Evolutionary conservation across 1,284 basidiomycete species (phyloP).

Genomic region (Rhodofomes roseus): DNA sequence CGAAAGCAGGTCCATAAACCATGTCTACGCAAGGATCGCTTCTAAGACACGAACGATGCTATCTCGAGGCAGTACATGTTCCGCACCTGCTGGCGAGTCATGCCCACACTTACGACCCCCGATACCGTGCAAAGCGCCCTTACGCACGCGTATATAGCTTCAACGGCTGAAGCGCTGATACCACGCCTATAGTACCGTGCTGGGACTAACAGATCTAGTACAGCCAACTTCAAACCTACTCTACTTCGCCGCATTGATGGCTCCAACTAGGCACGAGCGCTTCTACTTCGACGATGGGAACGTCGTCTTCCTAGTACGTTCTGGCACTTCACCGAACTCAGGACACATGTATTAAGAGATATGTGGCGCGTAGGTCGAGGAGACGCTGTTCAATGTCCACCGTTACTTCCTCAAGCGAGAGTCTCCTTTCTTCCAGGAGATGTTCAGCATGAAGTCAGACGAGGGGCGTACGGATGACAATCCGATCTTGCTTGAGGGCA

Average conservation of each 20-base stretch:
- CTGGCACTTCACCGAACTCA: neutral
- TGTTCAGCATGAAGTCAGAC: slow-evolving; percentile 7
- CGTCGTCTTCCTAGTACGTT: neutral
- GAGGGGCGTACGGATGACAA: slow-evolving; percentile 1
- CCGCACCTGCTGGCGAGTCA: too few species aligned
- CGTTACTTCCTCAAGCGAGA: slow-evolving; percentile 13
- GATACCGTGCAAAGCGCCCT: too few species aligned
- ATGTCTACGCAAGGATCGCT: too few species aligned
- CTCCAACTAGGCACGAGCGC: neutral
- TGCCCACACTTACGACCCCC: too few species aligned
- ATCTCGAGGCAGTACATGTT: too few species aligned
- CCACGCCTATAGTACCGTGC: too few species aligned
- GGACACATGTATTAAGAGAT: neutral
- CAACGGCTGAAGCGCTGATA: too few species aligned
- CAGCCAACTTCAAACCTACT: neutral
- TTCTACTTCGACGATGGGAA: slow-evolving; percentile 11
- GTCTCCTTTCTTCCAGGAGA: slow-evolving; percentile 10
- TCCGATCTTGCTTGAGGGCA: neutral
- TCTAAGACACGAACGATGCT: too few species aligned
- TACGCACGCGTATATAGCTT: too few species aligned
- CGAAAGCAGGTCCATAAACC: too few species aligned
- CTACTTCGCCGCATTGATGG: neutral
- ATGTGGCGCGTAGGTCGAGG: slow-evolving; percentile 9
- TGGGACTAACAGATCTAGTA: too few species aligned
- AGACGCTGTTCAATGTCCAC: slow-evolving; percentile 13